Percentiles rank a stretch among this genome's conserved stretches.
phyloP scores from a whole-genome alignment of 1,139 yeast genomes.

The Pichia sp. region DNA sequence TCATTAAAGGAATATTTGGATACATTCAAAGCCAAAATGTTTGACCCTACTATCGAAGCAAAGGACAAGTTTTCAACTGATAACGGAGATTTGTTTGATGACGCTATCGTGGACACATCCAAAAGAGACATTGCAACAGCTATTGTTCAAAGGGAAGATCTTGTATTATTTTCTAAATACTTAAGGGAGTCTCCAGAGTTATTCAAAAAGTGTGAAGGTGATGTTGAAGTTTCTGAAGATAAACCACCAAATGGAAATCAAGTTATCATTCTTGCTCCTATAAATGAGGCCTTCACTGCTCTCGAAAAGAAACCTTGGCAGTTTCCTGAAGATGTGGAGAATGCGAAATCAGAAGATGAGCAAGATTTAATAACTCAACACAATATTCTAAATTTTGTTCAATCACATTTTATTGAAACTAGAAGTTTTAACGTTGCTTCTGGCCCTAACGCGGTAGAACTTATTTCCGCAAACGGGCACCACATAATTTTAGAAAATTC shows the following conservation, averaged over 20 bases:
- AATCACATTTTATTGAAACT: slow-evolving; percentile 43
- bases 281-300: slow-evolving; percentile 42
- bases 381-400: slow-evolving; percentile 46
- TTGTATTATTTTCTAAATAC: slow-evolving; percentile 49
- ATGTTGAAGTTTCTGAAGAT: slow-evolving; percentile 14
- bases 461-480: slow-evolving; percentile 38
- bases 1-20: slow-evolving; percentile 7
- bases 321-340: slow-evolving; percentile 38
- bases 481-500: slow-evolving; percentile 37
- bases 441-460: slow-evolving; percentile 25
- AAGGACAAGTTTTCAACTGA: slow-evolving; percentile 11
- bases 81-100: slow-evolving; percentile 4
- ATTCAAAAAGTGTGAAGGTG: slow-evolving; percentile 35
- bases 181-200: slow-evolving; percentile 45
- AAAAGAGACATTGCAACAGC: slow-evolving; percentile 30
- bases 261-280: slow-evolving; percentile 51
- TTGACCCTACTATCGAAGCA: slow-evolving; percentile 15
- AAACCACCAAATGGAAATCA: slow-evolving; percentile 22
- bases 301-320: slow-evolving; percentile 57
- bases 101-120: slow-evolving; percentile 25
- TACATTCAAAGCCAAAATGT: slow-evolving; percentile 9
- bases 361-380: slow-evolving; percentile 35
- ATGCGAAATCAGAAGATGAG: slow-evolving; percentile 27
- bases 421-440: slow-evolving; percentile 18
- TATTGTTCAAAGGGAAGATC: slow-evolving; percentile 35